These are phyloP conservation scores for Blastobotrys terrestris DNA, from an alignment of 805 yeast species.

Conservation along the genomic window DNA sequence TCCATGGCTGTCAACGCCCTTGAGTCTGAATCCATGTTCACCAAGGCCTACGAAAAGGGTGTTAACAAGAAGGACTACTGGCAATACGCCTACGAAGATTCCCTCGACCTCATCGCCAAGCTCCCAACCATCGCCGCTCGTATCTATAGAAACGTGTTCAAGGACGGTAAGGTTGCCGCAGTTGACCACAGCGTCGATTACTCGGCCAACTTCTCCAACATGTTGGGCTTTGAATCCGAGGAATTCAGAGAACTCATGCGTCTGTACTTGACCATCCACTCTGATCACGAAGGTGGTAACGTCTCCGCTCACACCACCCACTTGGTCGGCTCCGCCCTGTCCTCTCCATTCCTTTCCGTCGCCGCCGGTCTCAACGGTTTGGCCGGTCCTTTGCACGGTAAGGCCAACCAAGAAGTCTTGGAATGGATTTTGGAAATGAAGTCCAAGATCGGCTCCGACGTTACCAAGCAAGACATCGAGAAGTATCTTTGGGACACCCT, in stretches of 20 bases:
- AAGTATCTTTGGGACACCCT: constrained; percentile 65
- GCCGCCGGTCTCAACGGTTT: constrained; percentile 77
- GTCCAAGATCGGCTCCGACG: constrained; percentile 27
- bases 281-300: constrained; percentile 82
- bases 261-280: constrained; percentile 67
- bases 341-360: constrained; percentile 69
- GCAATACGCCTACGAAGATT: constrained; percentile 71
- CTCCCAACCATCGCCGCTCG: constrained; percentile 70
- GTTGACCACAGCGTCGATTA: constrained; percentile 55
- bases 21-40: constrained; percentile 65
- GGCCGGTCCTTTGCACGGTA: constrained; percentile 83
- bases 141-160: constrained; percentile 58
- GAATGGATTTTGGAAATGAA: constrained; percentile 64
- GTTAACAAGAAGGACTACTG: constrained; percentile 65
- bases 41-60: constrained; percentile 65
- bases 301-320: constrained; percentile 80
- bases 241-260: constrained; percentile 64
- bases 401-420: constrained; percentile 81
- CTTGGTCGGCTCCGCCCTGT: constrained; percentile 73
- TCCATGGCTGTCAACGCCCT: constrained; percentile 70
- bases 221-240: constrained; percentile 48
- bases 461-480: constrained; percentile 48
- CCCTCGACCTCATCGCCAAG: constrained; percentile 61
- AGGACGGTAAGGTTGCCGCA: constrained; percentile 50
- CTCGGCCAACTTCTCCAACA: constrained; percentile 62